A percentile compares a stretch with the other conserved stretches of the same genome.
phyloP scores from a whole-genome alignment of 345 rosid genomes.

The Chamaenerion angustifolium region DNA sequence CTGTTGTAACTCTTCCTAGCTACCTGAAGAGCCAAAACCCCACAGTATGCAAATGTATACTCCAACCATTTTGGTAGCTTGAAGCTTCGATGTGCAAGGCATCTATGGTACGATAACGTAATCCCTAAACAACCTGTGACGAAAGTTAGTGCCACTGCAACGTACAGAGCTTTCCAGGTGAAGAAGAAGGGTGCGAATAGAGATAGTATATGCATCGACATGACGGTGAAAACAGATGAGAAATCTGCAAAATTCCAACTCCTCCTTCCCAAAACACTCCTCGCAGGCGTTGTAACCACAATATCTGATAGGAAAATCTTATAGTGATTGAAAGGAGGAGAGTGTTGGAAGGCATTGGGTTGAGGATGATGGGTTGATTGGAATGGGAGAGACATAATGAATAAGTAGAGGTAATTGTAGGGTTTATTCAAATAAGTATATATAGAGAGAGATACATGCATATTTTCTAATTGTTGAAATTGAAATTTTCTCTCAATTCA shows the following conservation, averaged over 20 bases:
- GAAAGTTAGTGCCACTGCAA: constrained; percentile 40
- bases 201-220: constrained; percentile 55
- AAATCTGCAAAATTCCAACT: constrained; percentile 43
- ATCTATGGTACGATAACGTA: constrained; percentile 55
- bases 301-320: constrained; percentile 63
- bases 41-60: constrained; percentile 72
- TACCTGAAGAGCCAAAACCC: constrained; percentile 75
- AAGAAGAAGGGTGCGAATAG: constrained; percentile 64
- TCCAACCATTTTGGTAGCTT: constrained; percentile 79
- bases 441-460: too few relatives aligned
- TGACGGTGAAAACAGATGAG: constrained; percentile 27
- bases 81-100: constrained; percentile 64
- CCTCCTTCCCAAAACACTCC: constrained; percentile 24
- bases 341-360: too few relatives aligned
- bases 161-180: constrained; percentile 59
- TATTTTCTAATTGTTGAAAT: too few relatives aligned
- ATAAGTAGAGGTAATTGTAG: too few relatives aligned
- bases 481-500: too few relatives aligned
- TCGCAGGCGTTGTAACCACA: constrained; percentile 41
- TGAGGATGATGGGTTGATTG: too few relatives aligned
- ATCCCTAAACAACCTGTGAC: constrained; percentile 64
- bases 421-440: too few relatives aligned
- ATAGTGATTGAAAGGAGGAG: constrained; percentile 3
- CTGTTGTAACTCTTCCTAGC: too few relatives aligned
- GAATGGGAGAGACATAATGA: too few relatives aligned